A percentile compares a stretch with the other conserved stretches of the same genome.
Evolutionary conservation across 371 early-diverging fungal species (phyloP).

Genomic region (Mucor indicus): DNA sequence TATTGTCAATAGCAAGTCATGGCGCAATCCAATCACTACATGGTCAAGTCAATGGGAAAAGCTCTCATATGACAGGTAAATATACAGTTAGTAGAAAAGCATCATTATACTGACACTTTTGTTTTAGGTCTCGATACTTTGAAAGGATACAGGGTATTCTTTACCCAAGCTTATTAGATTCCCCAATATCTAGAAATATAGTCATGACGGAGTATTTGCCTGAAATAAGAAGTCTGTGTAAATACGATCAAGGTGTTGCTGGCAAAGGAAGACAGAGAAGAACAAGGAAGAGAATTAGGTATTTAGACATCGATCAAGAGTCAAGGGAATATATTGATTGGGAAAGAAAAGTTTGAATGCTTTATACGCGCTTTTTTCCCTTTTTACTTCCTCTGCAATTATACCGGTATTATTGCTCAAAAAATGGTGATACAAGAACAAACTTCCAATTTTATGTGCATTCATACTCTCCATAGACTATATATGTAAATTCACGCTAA

Average conservation of each 20-base stretch:
- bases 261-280: conserved; percentile 10
- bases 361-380: too few species aligned
- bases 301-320: conserved; percentile 15
- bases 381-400: too few species aligned
- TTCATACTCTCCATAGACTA: too few species aligned
- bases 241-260: conserved; percentile 17
- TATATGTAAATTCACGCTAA: too few species aligned
- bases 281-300: conserved; percentile 6
- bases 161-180: not conserved
- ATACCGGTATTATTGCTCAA: too few species aligned
- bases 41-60: conserved; percentile 10
- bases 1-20: not conserved
- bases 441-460: too few species aligned
- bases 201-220: conserved; percentile 23
- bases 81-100: too few species aligned
- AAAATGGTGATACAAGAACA: too few species aligned
- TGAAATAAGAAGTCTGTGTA: conserved; percentile 16
- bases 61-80: not conserved
- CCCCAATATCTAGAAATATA: not conserved
- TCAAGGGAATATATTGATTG: conserved; percentile 4
- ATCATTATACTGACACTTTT: too few species aligned
- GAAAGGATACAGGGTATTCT: not conserved
- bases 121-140: not conserved
- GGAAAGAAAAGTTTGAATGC: conserved; percentile 5
- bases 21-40: conserved; percentile 6